Evolutionary conservation across 202 grass and related monocot species (phyloP).

Genomic region (Elaeis oleifera): DNA sequence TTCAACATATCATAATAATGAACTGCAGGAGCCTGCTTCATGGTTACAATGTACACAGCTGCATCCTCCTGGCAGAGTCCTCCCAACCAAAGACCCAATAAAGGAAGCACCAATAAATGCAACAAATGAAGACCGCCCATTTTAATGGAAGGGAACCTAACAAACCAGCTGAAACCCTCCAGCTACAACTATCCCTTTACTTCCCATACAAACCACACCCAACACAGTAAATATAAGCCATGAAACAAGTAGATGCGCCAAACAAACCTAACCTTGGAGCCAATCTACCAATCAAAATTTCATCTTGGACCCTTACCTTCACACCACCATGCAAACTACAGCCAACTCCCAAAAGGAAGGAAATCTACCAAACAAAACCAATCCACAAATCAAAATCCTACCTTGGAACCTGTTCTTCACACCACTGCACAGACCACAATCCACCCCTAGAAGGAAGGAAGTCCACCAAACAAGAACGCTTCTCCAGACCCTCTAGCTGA

Average conservation of each 20-base stretch:
- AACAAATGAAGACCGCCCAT: background rate
- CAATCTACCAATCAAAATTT: too few relatives aligned
- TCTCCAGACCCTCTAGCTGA: background rate
- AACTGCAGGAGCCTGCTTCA: constrained; percentile 61
- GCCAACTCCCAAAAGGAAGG: background rate
- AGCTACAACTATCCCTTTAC: background rate
- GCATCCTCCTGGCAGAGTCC: constrained; percentile 48
- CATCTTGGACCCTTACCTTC: background rate
- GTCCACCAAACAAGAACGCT: background rate
- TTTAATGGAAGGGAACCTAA: background rate
- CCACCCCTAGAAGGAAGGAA: background rate
- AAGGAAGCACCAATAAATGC: constrained; percentile 5
- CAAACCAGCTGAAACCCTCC: background rate
- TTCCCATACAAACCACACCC: constrained; percentile 5
- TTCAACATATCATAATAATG: constrained; percentile 46
- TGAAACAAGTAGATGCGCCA: too few relatives aligned
- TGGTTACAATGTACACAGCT: constrained; percentile 82
- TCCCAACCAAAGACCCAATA: constrained; percentile 21
- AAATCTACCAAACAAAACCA: background rate
- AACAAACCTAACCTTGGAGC: background rate
- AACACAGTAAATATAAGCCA: background rate
- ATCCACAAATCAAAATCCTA: too few relatives aligned
- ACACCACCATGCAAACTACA: background rate
- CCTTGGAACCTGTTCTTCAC: background rate
- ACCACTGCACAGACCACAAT: too few relatives aligned